Base-by-base conservation (phyloP, 2,329 filamentous ascomycete species). In the Albophoma yamanashiensis region DNA sequence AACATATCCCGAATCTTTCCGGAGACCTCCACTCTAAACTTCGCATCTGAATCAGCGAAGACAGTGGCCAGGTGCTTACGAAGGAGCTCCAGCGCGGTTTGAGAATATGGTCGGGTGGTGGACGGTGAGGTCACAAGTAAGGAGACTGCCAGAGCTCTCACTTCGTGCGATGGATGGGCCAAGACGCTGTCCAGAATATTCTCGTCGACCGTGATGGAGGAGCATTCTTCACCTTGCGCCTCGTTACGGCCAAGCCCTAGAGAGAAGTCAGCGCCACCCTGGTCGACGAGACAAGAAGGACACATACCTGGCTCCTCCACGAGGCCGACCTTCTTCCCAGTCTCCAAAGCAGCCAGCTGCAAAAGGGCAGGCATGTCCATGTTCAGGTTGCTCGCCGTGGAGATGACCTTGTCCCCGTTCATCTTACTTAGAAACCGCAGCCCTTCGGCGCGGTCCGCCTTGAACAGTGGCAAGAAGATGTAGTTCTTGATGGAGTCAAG, bases 31-130 rank as follows among this genome's bases (percentile, higher is more conserved):
- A 92, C 88, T 60, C 94, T 85, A 64, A 92, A 89, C 67, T 93
- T 91, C 7, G 93, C 87, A 69, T 97, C 92, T 0, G 89, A 86
- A 63, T 97, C 92, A 3, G 91, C 85, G 69, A 95, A 88, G 64
- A 93, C 85, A 20, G 87, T 82, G 1, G 83, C 80, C 4, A 97
- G 74, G 61, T 90, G 85, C 40, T 76, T 78, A 58, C 80, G 80
- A 2, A 97, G 76, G 15, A 88, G 79, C 3, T 75, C 71, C 3
- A 97, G 77, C 0, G 87, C 81, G 12, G 76, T 79, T 0, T 74
- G 67, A 0, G 87, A 87, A 58, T 95, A 86, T 1, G 91, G 88
- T 58, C 84, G 85, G 3, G 89, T 91, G 0, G 87, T 87, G 2
- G 89, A 85, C 12, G 86, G 84, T 0, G 91, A 93, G 12, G 87